Evolutionary conservation across 1,139 yeast genomes (phyloP).

Genomic region (Scheffersomyces stambukii): DNA sequence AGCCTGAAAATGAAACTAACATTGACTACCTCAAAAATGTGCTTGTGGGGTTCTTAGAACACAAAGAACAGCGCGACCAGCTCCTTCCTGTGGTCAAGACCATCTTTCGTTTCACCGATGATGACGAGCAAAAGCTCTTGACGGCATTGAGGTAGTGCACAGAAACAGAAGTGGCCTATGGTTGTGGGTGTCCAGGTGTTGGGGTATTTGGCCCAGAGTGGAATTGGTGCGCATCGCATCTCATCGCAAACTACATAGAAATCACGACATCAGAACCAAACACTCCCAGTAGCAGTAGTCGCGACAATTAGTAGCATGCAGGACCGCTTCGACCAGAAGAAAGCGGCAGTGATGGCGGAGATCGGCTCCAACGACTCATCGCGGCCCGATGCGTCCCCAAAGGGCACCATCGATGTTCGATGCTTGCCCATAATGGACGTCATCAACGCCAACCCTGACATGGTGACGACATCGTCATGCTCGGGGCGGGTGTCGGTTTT

Average conservation of each 20-base stretch:
- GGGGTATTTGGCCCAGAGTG: too few species aligned
- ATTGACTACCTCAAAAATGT: slow-evolving; percentile 85
- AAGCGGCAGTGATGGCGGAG: slow-evolving; percentile 51
- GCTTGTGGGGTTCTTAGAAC: slow-evolving; percentile 82
- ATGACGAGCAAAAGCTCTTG: slow-evolving; percentile 69
- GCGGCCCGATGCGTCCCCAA: slow-evolving; percentile 72
- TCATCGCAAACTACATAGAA: background rate
- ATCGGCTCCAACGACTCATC: slow-evolving; percentile 41
- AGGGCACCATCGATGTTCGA: slow-evolving; percentile 71
- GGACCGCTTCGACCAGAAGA: slow-evolving; percentile 69
- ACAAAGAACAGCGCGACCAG: slow-evolving; percentile 82
- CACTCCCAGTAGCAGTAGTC: slow-evolving; percentile 1
- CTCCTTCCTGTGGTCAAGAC: slow-evolving; percentile 82
- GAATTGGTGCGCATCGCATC: slow-evolving; percentile 3
- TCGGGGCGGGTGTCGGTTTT: slow-evolving; percentile 84
- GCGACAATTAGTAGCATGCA: too few species aligned
- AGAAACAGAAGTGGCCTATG: background rate
- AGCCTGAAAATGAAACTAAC: slow-evolving; percentile 20
- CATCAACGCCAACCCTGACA: slow-evolving; percentile 57
- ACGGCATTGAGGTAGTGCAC: slow-evolving; percentile 47
- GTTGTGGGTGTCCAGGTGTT: too few species aligned
- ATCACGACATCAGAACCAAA: slow-evolving; percentile 1
- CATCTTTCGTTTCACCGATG: slow-evolving; percentile 59
- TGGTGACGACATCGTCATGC: slow-evolving; percentile 87
- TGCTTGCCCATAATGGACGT: slow-evolving; percentile 68